Conservation (phyloP, 2,329 filamentous ascomycete genomes). For the Trichoderma atroviride region DNA sequence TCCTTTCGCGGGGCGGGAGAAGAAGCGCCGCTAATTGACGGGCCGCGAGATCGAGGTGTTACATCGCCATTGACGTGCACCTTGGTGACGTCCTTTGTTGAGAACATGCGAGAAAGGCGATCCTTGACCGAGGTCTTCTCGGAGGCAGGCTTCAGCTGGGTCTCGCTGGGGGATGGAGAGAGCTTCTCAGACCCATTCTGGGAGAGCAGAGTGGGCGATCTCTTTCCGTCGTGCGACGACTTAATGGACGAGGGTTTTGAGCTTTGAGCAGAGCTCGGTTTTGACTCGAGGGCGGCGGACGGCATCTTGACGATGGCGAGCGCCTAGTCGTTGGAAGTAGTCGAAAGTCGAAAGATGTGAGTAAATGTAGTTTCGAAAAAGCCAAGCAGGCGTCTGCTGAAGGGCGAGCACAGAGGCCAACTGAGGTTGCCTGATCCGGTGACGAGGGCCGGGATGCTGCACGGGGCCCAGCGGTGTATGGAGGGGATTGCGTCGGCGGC, state of each 20-base stretch:
- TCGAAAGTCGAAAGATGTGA: not conserved
- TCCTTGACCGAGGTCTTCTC: slow-evolving; percentile 67
- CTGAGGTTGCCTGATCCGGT: slow-evolving; percentile 10
- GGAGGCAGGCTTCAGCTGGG: slow-evolving; percentile 39
- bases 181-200: slow-evolving; percentile 42
- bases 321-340: not conserved
- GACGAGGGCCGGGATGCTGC: slow-evolving; percentile 19
- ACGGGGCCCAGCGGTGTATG: slow-evolving; percentile 13
- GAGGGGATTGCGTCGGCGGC: slow-evolving; percentile 20
- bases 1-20: slow-evolving; percentile 48
- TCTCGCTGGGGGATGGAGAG: slow-evolving; percentile 33
- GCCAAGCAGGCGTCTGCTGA: not conserved
- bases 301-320: slow-evolving; percentile 37
- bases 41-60: slow-evolving; percentile 40
- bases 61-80: slow-evolving; percentile 40
- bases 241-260: slow-evolving; percentile 55
- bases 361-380: not conserved
- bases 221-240: slow-evolving; percentile 51
- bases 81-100: slow-evolving; percentile 54
- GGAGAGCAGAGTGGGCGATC: slow-evolving; percentile 45
- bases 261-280: slow-evolving; percentile 47
- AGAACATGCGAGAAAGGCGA: slow-evolving; percentile 67
- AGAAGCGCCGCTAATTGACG: slow-evolving; percentile 42
- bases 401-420: not conserved
- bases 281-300: slow-evolving; percentile 37